These are phyloP conservation scores for Coprinopsis cinerea DNA, from an alignment of 768 basidiomycete species.

Conservation along the genomic window DNA sequence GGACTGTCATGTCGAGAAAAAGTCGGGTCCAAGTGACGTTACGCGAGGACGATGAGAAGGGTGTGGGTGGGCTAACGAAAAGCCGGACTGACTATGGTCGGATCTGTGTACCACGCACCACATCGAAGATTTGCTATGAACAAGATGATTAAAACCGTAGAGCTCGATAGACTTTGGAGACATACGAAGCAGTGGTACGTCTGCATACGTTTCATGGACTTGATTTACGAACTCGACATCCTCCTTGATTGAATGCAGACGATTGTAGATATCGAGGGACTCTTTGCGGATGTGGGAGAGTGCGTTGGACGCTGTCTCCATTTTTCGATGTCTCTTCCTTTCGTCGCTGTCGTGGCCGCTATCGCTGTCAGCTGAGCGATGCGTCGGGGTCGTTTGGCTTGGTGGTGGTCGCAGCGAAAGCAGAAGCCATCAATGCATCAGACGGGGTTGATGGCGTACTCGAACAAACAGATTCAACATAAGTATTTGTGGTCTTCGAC, in stretches of 20 bases:
- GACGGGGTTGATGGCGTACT: too few relatives aligned
- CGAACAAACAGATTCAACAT: too few relatives aligned
- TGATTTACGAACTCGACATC: slow-evolving; percentile 66
- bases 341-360: too few relatives aligned
- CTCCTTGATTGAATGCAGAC: slow-evolving; percentile 78
- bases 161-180: slow-evolving; percentile 1
- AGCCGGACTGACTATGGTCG: slow-evolving; percentile 41
- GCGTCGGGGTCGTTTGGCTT: too few relatives aligned
- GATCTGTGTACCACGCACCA: slow-evolving; percentile 90
- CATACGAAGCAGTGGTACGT: slow-evolving; percentile 52
- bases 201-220: slow-evolving; percentile 36
- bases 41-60: not conserved
- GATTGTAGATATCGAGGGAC: slow-evolving; percentile 76
- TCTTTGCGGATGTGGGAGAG: slow-evolving; percentile 58
- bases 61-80: too few relatives aligned
- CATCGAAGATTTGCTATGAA: slow-evolving; percentile 81
- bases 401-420: too few relatives aligned
- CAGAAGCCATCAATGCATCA: too few relatives aligned
- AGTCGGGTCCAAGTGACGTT: not conserved
- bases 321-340: too few relatives aligned
- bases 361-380: too few relatives aligned
- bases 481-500: too few relatives aligned
- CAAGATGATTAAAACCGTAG: not conserved
- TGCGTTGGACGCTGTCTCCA: too few relatives aligned
- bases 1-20: slow-evolving; percentile 17